Base-by-base conservation (phyloP, 352 stramenopile species). In the Globisporangium cystogenes region DNA sequence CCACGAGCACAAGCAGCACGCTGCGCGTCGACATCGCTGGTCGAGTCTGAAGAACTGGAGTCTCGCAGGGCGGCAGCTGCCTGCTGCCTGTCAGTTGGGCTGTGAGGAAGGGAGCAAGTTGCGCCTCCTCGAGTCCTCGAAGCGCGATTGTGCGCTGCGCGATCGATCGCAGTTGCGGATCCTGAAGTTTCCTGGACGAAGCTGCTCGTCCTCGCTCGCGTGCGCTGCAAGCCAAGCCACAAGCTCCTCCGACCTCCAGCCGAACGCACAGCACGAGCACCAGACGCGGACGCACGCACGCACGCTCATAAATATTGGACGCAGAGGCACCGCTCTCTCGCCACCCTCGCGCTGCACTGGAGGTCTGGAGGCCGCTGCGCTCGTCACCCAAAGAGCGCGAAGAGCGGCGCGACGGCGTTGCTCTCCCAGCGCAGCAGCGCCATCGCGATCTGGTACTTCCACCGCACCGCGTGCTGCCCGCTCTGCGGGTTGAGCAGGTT, bases 361-460 rank as follows among this genome's bases (percentile, higher is more conserved):
- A 11, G 18, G 20, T 24, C 10, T 24, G 4, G 20, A 26, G 18
- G 1, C 16, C 18, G 11, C 26, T 5, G 26, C 11, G 11, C 18
- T 5, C 37, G 10, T 45, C 12, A 87, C 26, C 76, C 72, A 47
- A 76, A 79, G 20, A 90, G 68, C 31, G 72, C 68, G 27, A 90
- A 90, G 7, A 90, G 68, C 42, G 77, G 77, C 48, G 80, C 77
- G 10, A 83, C 76, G 45, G 80, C 76, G 59, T 87, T 90, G 60
- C 80, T 90, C 58, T 90, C 80, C 80, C 80, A 90, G 20, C 80
- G 65, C 53, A 90, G 57, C 29, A 88, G 59, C 33, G 80, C 72
- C 73, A 90, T 87, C 15, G 77, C 77, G 58, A 90, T 87, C 64
- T 90, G 75, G 62, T 90, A 90, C 59, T 88, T 90, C 80, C 80